Percentiles rank a stretch among this genome's conserved stretches.
These are phyloP conservation scores for Begonia loranthoides DNA, from an alignment of 306 rosid species.

Conservation along the genomic window DNA sequence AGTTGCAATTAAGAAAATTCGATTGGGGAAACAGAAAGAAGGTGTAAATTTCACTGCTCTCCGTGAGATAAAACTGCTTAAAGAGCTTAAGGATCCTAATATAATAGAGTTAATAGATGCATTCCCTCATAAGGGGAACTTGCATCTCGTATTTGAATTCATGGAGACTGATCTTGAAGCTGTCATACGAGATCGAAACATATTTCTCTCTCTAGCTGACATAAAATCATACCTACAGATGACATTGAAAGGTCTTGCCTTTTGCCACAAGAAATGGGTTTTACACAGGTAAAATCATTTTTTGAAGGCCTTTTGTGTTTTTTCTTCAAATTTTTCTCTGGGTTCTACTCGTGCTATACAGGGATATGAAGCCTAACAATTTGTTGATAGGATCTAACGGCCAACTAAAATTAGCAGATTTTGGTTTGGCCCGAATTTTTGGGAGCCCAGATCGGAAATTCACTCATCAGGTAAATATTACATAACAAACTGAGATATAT, in stretches of 20 bases:
- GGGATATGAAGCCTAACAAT: slow-evolving; percentile 99
- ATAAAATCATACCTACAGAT: slow-evolving; percentile 80
- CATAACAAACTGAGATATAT: slow-evolving; percentile 9
- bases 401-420: slow-evolving; percentile 94
- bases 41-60: slow-evolving; percentile 93
- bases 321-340: slow-evolving; percentile 3
- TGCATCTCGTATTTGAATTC: slow-evolving; percentile 94
- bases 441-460: slow-evolving; percentile 97
- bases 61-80: slow-evolving; percentile 74
- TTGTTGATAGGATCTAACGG: slow-evolving; percentile 89
- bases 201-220: slow-evolving; percentile 83
- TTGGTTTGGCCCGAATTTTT: slow-evolving; percentile 94
- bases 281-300: slow-evolving; percentile 54
- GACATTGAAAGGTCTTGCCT: slow-evolving; percentile 84
- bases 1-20: slow-evolving; percentile 91
- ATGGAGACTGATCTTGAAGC: slow-evolving; percentile 99
- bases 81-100: slow-evolving; percentile 74
- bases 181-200: slow-evolving; percentile 82
- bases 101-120: slow-evolving; percentile 85
- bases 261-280: slow-evolving; percentile 94
- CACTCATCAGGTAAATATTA: slow-evolving; percentile 74
- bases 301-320: background rate
- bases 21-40: slow-evolving; percentile 93
- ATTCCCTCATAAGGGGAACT: slow-evolving; percentile 82
- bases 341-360: slow-evolving; percentile 26